A percentile compares a stretch with the other conserved stretches of the same genome.
Evolutionary conservation across 148 eudicot genomes (phyloP).

Genomic region (Fagopyrum tataricum): DNA sequence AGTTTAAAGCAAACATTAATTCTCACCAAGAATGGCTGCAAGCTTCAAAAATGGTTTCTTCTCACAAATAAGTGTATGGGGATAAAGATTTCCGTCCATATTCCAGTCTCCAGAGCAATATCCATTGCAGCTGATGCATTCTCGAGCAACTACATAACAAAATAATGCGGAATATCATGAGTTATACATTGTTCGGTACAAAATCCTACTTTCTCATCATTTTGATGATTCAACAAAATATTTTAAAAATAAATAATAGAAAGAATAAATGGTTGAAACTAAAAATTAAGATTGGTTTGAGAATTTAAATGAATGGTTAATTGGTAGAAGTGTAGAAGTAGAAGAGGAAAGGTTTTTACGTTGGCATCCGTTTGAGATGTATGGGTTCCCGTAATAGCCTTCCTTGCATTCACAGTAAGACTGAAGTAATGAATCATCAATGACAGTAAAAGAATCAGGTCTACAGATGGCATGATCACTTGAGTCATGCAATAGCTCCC

Average conservation of each 20-base stretch:
- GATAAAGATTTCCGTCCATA: not conserved
- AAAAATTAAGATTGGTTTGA: too few species aligned
- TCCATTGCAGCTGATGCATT: not conserved
- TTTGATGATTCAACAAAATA: too few species aligned
- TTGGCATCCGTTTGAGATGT: not conserved
- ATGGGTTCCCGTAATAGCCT: not conserved
- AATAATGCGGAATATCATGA: too few species aligned
- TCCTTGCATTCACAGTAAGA: not conserved
- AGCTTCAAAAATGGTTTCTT: not conserved
- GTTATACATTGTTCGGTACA: too few species aligned
- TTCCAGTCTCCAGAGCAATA: not conserved
- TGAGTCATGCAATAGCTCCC: not conserved
- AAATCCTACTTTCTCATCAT: too few species aligned
- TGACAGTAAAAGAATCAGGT: too few species aligned
- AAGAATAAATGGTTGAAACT: not conserved
- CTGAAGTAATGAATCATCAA: too few species aligned
- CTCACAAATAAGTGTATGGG: not conserved
- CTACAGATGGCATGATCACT: not conserved
- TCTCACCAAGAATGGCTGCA: not conserved
- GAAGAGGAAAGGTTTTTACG: not conserved
- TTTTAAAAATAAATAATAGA: not conserved
- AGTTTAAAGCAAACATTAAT: too few species aligned
- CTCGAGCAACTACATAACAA: not conserved
- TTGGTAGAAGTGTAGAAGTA: too few species aligned
- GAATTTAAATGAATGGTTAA: too few species aligned